Base-by-base conservation (phyloP, 2,329 filamentous ascomycete genomes). In the Sporothrix schenckii region DNA sequence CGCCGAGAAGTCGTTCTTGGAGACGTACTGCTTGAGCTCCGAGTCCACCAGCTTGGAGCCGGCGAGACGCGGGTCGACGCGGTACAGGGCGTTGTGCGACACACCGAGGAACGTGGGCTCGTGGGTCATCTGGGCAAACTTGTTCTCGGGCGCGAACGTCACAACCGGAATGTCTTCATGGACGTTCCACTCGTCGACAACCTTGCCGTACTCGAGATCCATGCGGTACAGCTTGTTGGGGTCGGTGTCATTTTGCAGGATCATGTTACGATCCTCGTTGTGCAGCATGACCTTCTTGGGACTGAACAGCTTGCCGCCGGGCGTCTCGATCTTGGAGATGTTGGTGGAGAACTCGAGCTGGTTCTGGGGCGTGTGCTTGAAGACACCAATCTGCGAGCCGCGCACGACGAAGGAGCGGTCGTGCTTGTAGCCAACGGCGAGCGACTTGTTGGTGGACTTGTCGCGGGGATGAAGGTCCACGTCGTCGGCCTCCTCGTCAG, bases 231-330 rank as follows among this genome's bases (percentile, higher is more conserved):
- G 86, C 67, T 92, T 93, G 82, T 97, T 94, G 1, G 94, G 92
- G 74, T 98, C 91, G 67, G 89, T 79, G 65, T 86, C 84, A 75
- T 96, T 94, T 79, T 97, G 94, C 71, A 97, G 81, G 72, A 97
- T 92, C 87, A 97, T 90, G 77, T 96, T 93, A 60, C 89, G 87
- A 81, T 97, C 94, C 79, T 95, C 92, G 41, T 92, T 91, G 78
- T 97, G 94, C 63, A 97, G 85, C 94, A 97, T 97, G 77, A 97
- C 92, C 83, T 97, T 99, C 82, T 92, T 96, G 7, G 95, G 95
- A 72, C 91, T 94, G 83, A 99, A 97, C 0, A 94, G 84, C 78
- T 91, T 91, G 76, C 95, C 95, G 58, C 88, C 87, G 1, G 94
- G 92, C 0, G 94, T 97, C 79, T 93, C 90, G 66, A 99, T 92